A percentile compares a stretch with the other conserved stretches of the same genome.
Evolutionary conservation across 2,329 filamentous ascomycete species (phyloP).

Genomic region (Fusarium anguioides): DNA sequence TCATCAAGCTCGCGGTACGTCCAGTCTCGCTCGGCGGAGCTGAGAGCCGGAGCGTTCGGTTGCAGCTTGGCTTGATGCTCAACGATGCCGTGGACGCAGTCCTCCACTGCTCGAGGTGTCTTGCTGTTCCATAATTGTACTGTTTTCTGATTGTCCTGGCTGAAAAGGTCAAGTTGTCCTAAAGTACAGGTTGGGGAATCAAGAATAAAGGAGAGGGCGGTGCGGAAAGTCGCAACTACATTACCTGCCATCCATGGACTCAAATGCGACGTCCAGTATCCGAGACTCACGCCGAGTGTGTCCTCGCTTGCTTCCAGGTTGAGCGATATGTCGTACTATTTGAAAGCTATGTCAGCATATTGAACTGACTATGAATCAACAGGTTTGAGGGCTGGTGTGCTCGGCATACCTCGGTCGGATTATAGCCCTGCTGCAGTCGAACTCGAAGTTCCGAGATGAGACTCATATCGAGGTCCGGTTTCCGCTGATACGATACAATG

Average conservation of each 20-base stretch:
- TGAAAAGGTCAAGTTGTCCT: slow-evolving; percentile 13
- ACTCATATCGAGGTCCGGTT: slow-evolving; percentile 8
- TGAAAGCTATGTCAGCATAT: slow-evolving; percentile 6
- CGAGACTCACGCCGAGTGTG: slow-evolving; percentile 9
- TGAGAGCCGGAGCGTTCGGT: slow-evolving; percentile 8
- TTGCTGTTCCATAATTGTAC: slow-evolving; percentile 10
- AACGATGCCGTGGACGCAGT: slow-evolving; percentile 8
- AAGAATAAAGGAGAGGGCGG: slow-evolving; percentile 10
- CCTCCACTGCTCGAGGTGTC: slow-evolving; percentile 9
- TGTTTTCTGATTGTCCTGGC: slow-evolving; percentile 11
- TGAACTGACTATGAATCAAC: slow-evolving; percentile 10
- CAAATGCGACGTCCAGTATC: slow-evolving; percentile 10
- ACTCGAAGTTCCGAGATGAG: slow-evolving; percentile 8
- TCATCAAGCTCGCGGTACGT: slow-evolving; percentile 9
- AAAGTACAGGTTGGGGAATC: slow-evolving; percentile 13
- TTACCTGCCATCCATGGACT: slow-evolving; percentile 12
- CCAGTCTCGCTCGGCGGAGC: slow-evolving; percentile 10
- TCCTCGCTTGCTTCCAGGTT: slow-evolving; percentile 9
- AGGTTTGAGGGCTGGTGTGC: slow-evolving; percentile 8
- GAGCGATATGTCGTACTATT: slow-evolving; percentile 12
- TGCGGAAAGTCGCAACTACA: slow-evolving; percentile 10
- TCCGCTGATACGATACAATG: slow-evolving; percentile 12
- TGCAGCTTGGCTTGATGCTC: slow-evolving; percentile 9
- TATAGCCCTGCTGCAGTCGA: slow-evolving; percentile 11
- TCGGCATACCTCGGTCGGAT: slow-evolving; percentile 10